Evolutionary conservation across 257 asterid genomes (phyloP), one percentile per base, ranked within the genome.

Genomic region (Craterostigma plantagineum): DNA sequence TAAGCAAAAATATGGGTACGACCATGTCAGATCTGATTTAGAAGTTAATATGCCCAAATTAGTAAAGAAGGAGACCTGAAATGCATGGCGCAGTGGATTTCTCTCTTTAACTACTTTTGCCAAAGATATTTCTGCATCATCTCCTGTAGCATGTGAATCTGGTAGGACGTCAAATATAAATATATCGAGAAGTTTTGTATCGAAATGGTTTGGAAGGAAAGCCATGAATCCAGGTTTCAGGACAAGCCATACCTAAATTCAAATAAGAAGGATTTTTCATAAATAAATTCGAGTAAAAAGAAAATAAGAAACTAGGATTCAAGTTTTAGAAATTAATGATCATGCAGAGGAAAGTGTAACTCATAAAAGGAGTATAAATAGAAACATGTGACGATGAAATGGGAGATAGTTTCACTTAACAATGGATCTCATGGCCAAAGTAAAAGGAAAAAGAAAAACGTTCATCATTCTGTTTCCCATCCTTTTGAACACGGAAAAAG

Each of bases 201-300:
- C 84, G 51, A 68, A 75, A 54, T 84, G 94, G 64, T 81, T 68
- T 65, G 65, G 75, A 62, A 86, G 77, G 57, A 86, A 69, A 48
- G 92, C 94, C 70, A 86, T 58, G 83, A 73, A 86, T 42, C 94
- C 92, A 46, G 87, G 87, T 65, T 81, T 86, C 56, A 81, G 63
- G 45, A 86, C 83, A 48, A 81, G 85, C 97, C 97, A 86, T 47
- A 86, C 97, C 97, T 86, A 68, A 38, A 68, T 35, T 54, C 51
- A 57, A 53, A 45, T 41, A 13, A 61, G 18, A 4, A 36, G 12
- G 18, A 52, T 58, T 45, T 18, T 16, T 54, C 34, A 49, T 10
- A 18, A 36, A 47, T 13, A 39, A 36, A 42, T 15, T 61, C 46
- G 34, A 34, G 34, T 12, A 36, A 34, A 39, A 16, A 43, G n/a